phyloP scores from a whole-genome alignment of 768 basidiomycete species.

The Suillus americanus region DNA sequence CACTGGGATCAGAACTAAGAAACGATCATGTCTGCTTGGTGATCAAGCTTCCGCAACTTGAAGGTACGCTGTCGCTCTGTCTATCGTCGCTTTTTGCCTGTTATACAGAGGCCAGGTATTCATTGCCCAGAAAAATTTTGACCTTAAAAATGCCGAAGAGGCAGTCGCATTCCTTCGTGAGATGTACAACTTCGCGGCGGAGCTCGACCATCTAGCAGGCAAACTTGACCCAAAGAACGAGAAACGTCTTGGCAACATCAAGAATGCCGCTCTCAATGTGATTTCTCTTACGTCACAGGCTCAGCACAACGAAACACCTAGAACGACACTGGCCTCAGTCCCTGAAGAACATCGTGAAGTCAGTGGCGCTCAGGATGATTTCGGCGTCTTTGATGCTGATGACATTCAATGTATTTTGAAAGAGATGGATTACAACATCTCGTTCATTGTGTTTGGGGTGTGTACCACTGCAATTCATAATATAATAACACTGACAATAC shows the following conservation, averaged over 20 bases:
- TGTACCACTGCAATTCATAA: background rate
- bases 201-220: background rate
- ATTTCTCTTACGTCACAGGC: background rate
- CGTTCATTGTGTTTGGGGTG: too few relatives aligned
- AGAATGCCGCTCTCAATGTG: background rate
- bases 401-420: background rate
- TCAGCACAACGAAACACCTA: background rate
- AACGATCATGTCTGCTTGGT: background rate
- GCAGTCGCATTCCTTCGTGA: constrained; percentile 9
- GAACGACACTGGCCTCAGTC: background rate
- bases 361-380: constrained; percentile 2
- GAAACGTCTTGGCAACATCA: background rate
- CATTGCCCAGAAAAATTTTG: constrained; percentile 4
- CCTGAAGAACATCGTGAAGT: background rate
- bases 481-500: background rate
- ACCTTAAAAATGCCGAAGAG: background rate
- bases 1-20: background rate
- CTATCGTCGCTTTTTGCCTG: background rate
- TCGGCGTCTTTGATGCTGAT: constrained; percentile 3
- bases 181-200: constrained; percentile 14
- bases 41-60: background rate
- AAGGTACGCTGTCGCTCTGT: background rate
- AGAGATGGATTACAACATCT: background rate
- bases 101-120: constrained; percentile 4
- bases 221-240: constrained; percentile 6